These are phyloP conservation scores for Yamadazyma dendronema DNA, from an alignment of 1,139 yeast genomes.

Conservation along the genomic window DNA sequence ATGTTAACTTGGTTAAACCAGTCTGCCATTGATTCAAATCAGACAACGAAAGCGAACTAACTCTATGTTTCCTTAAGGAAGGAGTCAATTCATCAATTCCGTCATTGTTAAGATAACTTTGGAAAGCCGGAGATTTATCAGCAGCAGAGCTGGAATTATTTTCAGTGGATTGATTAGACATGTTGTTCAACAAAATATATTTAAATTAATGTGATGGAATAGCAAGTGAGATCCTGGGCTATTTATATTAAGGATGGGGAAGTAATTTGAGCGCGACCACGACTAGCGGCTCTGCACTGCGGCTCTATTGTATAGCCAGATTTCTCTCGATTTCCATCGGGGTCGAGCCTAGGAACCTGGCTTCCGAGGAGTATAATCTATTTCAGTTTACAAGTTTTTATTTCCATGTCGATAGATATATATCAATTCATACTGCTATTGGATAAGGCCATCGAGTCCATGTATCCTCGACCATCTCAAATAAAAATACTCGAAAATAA, in stretches of 20 bases:
- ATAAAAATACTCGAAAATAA: too few relatives aligned
- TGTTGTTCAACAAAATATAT: not conserved
- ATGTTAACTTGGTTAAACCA: conserved; percentile 50
- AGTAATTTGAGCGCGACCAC: not conserved
- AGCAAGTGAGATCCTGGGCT: not conserved
- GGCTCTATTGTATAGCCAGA: not conserved
- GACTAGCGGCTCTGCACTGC: not conserved
- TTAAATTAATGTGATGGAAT: not conserved
- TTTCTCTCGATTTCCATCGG: not conserved
- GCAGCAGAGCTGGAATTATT: conserved; percentile 15
- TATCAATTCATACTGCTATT: too few relatives aligned
- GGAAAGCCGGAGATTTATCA: conserved; percentile 25
- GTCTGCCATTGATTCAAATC: conserved; percentile 63
- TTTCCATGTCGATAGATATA: too few relatives aligned
- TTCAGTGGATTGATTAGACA: conserved; percentile 8
- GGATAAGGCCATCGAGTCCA: too few relatives aligned
- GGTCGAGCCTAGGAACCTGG: too few relatives aligned
- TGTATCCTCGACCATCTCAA: too few relatives aligned
- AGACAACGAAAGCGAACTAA: conserved; percentile 67
- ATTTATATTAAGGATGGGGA: conserved; percentile 1
- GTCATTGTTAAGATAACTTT: conserved; percentile 66
- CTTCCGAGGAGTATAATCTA: too few relatives aligned
- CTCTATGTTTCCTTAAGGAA: conserved; percentile 56
- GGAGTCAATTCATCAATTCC: conserved; percentile 69
- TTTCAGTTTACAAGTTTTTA: too few relatives aligned